Evolutionary conservation across 2,329 filamentous ascomycete genomes (phyloP).

Genomic region (Pleomassaria siparia): DNA sequence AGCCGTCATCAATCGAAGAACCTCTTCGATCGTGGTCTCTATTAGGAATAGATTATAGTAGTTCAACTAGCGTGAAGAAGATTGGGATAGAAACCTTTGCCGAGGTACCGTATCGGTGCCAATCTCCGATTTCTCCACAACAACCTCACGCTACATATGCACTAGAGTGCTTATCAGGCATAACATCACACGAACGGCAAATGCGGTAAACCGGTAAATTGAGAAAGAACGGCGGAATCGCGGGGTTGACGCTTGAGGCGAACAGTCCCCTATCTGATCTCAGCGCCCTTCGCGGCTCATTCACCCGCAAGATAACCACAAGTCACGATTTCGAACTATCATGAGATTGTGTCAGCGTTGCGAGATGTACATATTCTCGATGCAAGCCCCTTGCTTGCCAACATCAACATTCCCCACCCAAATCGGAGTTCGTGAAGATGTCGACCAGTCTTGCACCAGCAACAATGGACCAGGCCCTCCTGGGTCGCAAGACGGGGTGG

Average conservation of each 20-base stretch:
- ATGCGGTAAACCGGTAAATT: no score
- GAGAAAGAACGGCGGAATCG: no score
- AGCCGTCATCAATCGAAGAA: no score
- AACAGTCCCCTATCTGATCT: neutral
- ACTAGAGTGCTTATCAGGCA: no score
- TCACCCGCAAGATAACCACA: neutral
- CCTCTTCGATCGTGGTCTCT: no score
- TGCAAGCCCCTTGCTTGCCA: neutral
- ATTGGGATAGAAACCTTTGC: no score
- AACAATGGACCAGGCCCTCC: slow-evolving; percentile 2
- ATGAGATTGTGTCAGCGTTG: neutral
- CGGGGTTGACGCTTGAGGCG: neutral
- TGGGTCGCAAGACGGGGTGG: neutral
- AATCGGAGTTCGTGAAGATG: neutral
- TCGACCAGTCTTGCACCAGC: neutral
- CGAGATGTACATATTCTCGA: slow-evolving; percentile 1
- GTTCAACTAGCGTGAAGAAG: no score
- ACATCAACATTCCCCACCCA: neutral
- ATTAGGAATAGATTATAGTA: no score
- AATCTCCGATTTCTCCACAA: no score
- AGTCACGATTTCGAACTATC: neutral
- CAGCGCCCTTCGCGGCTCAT: neutral
- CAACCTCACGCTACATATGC: no score
- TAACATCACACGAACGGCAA: no score
- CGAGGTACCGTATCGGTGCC: no score